Evolutionary conservation across 2,329 filamentous ascomycete genomes (phyloP), one percentile per base, ranked within the genome.

Genomic region (Penicillium sp.): DNA sequence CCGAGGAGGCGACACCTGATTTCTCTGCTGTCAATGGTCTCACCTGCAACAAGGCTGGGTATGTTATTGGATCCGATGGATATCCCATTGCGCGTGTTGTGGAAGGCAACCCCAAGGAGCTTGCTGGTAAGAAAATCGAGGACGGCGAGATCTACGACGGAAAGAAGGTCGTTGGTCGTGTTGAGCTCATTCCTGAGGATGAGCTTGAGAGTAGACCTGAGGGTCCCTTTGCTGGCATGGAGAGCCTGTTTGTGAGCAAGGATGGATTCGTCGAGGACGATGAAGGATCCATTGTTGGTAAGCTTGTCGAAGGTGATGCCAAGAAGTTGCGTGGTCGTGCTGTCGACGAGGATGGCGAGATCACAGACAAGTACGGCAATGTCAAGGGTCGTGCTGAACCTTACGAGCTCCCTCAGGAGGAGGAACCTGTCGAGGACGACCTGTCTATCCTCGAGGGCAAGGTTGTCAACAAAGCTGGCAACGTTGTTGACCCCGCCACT

Each of bases 271-370:
- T 85, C 53, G 80, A 96, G 79, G 82, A 96, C 84, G 72, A 87
- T 82, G 81, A 96, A 81, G 89, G 88, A 35, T 85, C 89, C 59
- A 80, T 88, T 25, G 88, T 94, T 45, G 90, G 90, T 22, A 80
- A 87, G 40, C 81, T 93, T 37, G 78, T 82, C 4, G 83, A 85
- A 44, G 90, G 90, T 3, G 88, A 95, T 52, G 71, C 82, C 35
- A 91, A 90, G 80, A 78, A 80, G 49, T 81, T 95, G 1, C 84
- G 87, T 36, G 90, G 90, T 16, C 87, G 89, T 44, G 67, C 79
- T 9, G 90, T 94, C 17, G 90, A 94, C 55, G 87, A 90, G 59
- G 90, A 95, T 60, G 90, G 90, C 36, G 90, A 94, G 55, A 85
- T 95, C 31, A 80, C 89, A 53, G 90, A 94, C 77, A 86, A 85